Base-by-base conservation (phyloP, 2,329 filamentous ascomycete genomes). In the Westerdykella aurantiaca region DNA sequence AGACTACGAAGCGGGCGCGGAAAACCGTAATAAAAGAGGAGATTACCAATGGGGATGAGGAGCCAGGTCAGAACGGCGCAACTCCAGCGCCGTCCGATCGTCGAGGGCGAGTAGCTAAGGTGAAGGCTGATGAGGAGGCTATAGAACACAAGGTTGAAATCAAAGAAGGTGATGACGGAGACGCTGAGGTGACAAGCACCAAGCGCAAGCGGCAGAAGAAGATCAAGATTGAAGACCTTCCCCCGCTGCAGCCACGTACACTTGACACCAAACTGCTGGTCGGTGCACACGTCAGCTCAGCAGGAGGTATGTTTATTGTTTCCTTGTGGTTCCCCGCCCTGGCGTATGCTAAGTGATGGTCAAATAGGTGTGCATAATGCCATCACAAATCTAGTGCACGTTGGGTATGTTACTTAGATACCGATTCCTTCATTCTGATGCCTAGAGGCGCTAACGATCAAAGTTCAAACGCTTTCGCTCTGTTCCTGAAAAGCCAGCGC, bases 401-500 rank as follows among this genome's bases (percentile, higher is more conserved):
- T 95, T 51, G 90, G 78, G 75, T 77, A 61, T 53, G 61, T 61
- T 7, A 16, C 31, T 7, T 10, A 5, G 23, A 9, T 16, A n/a
- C 21, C 35, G 4, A 18, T 3, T 34, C 2, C 38, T 23, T 17
- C 11, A 39, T n/a, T 13, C 25, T 31, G 13, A 40, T 14, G 6
- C 14, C 41, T 34, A n/a, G 46, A 23, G 39, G 14, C 23, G 38
- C 55, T 55, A 57, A 72, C 50, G 40, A 47, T 23, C 41, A 54
- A 56, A 72, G 90, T 42, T 90, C 86, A 50, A 98, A 97, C 64
- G 82, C 90, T 9, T 95, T 97, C 56, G 93, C 93, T 4, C 75
- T 97, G 16, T 98, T 98, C 71, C 77, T 98, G 55, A 97, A 97
- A 66, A 95, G 88, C 0, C 93, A 98, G 67, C 83, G 90, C 43